Base-by-base conservation (phyloP, 331 rosid genomes). In the Quercus lobata region DNA sequence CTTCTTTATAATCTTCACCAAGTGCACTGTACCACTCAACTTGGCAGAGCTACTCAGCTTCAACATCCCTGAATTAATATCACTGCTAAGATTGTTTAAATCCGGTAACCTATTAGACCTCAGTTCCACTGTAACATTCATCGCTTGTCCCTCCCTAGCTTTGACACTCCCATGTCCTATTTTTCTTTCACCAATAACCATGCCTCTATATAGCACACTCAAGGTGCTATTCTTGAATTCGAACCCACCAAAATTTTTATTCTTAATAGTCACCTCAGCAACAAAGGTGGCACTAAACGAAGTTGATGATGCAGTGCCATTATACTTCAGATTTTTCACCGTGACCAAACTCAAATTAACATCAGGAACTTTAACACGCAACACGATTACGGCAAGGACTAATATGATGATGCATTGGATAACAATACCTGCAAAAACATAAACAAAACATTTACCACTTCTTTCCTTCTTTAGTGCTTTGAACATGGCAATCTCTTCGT, bases 361-460 rank as follows among this genome's bases (percentile, higher is more conserved):
- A 6, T 32, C 34, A 0, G 92, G 92, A 12, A 80, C 44, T 57
- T 62, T 84, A 21, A 78, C 71, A 1, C 87, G 88, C 24, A 86
- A 75, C 3, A 83, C 80, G 63, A 84, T 41, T 17, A 86, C 66
- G 25, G 90, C 78, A 41, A 89, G 80, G 71, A 84, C 58, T 2
- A 89, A 52, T 14, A 84, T 0, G 53, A 81, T 15, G 69, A 78
- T 27, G 84, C 79, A 1, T 22, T 19, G 82, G 35, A 75, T 3
- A 68, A 86, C 88, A 78, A 89, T 37, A 4, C 16, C 74, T 16
- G 86, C 15, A 30, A 89, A 86, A 25, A 86, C 16, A 71, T 84
- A 86, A 69, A 89, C 74, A 81, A 89, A 89, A 73, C 90, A 80
- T 71, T 86, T 89, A 82, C 81, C 85, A 74, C 57, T 82, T 17